phyloP scores from a whole-genome alignment of 2,329 filamentous ascomycete genomes.

The Phyllosticta capitalensis region DNA sequence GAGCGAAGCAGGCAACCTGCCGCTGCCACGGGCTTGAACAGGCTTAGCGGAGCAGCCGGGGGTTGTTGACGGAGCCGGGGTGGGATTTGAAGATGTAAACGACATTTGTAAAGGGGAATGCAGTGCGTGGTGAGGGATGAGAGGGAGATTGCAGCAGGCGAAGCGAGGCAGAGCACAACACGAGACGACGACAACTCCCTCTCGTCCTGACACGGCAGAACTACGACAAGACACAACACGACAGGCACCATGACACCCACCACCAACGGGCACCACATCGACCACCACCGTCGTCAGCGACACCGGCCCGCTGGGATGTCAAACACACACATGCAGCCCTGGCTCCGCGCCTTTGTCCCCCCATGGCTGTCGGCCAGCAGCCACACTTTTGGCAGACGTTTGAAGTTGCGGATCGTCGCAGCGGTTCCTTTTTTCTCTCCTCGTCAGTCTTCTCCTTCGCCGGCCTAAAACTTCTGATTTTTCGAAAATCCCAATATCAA shows the following conservation, averaged over 20 bases:
- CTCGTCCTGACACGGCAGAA: too few species aligned
- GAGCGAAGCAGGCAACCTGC: neutral
- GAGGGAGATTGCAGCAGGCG: neutral
- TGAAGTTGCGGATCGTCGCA: neutral
- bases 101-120: neutral
- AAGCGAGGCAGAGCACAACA: too few species aligned
- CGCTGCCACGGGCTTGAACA: neutral
- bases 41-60: neutral
- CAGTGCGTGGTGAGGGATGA: neutral
- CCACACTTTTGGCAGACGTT: neutral
- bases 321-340: neutral
- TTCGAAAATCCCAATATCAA: neutral
- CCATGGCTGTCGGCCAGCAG: neutral
- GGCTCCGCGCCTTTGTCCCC: neutral
- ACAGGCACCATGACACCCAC: neutral
- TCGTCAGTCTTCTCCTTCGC: neutral
- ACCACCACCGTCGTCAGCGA: neutral
- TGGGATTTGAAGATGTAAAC: neutral
- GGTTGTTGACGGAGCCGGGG: neutral
- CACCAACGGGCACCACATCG: neutral
- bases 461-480: neutral
- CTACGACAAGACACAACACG: too few species aligned
- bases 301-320: neutral
- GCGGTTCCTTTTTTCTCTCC: neutral
- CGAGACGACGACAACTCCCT: too few species aligned